phyloP scores from a whole-genome alignment of 1,284 basidiomycete genomes.

The Fomitiporia mediterranea region DNA sequence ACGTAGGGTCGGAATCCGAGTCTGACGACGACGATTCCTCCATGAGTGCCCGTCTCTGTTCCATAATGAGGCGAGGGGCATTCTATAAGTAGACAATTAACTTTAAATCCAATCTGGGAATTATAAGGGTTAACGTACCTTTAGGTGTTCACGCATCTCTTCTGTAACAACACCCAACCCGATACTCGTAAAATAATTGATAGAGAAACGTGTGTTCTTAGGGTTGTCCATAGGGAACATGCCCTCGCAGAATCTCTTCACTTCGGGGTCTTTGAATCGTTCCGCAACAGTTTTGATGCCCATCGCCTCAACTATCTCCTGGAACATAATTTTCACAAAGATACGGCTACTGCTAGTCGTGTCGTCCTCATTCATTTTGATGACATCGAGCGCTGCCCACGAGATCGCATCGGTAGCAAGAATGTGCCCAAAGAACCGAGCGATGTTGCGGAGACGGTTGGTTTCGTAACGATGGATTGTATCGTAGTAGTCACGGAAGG shows the following conservation, averaged over 20 bases:
- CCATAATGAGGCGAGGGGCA: conserved; percentile 87
- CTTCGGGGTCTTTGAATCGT: conserved; percentile 83
- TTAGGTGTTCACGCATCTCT: conserved; percentile 93
- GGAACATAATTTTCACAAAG: conserved; percentile 95
- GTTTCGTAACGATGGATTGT: conserved; percentile 99
- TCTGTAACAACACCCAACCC: conserved; percentile 90
- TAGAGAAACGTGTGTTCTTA: conserved; percentile 94
- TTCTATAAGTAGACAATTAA: conserved; percentile 47
- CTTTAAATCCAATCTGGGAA: not conserved
- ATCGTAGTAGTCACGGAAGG: conserved; percentile 89
- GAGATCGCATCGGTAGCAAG: conserved; percentile 83
- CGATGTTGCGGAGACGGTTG: conserved; percentile 95
- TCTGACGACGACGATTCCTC: conserved; percentile 68
- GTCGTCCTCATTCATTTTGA: conserved; percentile 97
- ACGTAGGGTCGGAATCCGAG: conserved; percentile 36
- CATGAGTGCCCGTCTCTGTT: conserved; percentile 82
- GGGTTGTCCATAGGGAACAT: conserved; percentile 98
- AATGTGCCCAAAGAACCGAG: conserved; percentile 92
- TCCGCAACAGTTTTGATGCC: conserved; percentile 81
- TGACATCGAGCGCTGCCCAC: conserved; percentile 81
- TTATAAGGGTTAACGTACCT: conserved; percentile 46
- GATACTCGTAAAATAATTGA: conserved; percentile 97
- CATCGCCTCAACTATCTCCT: conserved; percentile 92
- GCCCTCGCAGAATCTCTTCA: conserved; percentile 68
- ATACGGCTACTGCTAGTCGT: conserved; percentile 96